A percentile compares a stretch with the other conserved stretches of the same genome.
Evolutionary conservation across 2,329 filamentous ascomycete genomes (phyloP).

Genomic region (Teratosphaeria pseudoeucalypti): DNA sequence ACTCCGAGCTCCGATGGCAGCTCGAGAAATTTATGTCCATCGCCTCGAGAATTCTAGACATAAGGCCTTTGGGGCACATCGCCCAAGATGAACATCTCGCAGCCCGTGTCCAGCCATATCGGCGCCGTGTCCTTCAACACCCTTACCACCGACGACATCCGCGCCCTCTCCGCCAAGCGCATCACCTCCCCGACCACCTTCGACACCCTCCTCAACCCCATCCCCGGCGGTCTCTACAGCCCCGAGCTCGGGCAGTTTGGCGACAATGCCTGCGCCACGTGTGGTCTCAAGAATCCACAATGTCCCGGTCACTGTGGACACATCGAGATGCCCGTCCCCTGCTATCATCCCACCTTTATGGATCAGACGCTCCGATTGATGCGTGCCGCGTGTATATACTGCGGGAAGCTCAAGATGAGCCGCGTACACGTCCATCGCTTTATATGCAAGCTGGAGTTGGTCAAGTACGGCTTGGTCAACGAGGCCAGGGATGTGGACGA

Average conservation of each 20-base stretch:
- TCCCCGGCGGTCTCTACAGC: slow-evolving; percentile 87
- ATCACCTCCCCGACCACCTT: slow-evolving; percentile 94
- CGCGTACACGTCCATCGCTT: slow-evolving; percentile 67
- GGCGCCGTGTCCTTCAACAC: slow-evolving; percentile 83
- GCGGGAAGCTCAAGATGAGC: slow-evolving; percentile 74
- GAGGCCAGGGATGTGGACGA: slow-evolving; percentile 48
- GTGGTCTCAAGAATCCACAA: slow-evolving; percentile 63
- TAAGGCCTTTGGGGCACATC: not conserved
- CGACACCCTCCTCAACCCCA: slow-evolving; percentile 78
- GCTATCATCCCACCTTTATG: slow-evolving; percentile 96
- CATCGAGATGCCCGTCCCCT: slow-evolving; percentile 83
- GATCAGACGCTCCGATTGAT: slow-evolving; percentile 81
- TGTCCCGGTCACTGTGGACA: slow-evolving; percentile 93
- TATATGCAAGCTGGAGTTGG: slow-evolving; percentile 70
- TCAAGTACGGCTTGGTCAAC: slow-evolving; percentile 72
- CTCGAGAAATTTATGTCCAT: not conserved
- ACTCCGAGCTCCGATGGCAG: not conserved
- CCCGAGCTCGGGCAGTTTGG: slow-evolving; percentile 82
- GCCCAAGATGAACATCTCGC: slow-evolving; percentile 38
- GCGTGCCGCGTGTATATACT: slow-evolving; percentile 82
- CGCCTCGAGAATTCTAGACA: not conserved
- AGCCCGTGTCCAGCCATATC: slow-evolving; percentile 74
- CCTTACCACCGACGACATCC: slow-evolving; percentile 72
- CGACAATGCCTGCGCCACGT: slow-evolving; percentile 80
- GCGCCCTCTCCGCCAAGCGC: slow-evolving; percentile 79